Evolutionary conservation across 805 yeast species (phyloP).

Genomic region (Yamadazyma tumulicola): DNA sequence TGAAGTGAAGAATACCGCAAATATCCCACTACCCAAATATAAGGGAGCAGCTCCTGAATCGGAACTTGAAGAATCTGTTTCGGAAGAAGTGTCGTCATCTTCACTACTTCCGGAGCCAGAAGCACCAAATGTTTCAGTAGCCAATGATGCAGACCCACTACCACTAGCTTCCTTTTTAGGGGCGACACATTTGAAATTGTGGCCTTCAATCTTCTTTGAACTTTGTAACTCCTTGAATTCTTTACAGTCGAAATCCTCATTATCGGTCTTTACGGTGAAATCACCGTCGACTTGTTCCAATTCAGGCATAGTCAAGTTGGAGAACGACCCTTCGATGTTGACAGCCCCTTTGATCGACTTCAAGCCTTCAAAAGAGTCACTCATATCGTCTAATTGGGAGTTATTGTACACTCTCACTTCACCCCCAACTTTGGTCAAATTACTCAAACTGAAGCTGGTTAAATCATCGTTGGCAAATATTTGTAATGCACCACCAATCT

Average conservation of each 20-base stretch:
- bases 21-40: slow-evolving; percentile 13
- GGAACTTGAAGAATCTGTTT: slow-evolving; percentile 17
- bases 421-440: slow-evolving; percentile 36
- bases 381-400: slow-evolving; percentile 32
- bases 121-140: slow-evolving; percentile 18
- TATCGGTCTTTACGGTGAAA: slow-evolving; percentile 31
- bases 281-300: slow-evolving; percentile 42
- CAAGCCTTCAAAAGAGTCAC: slow-evolving; percentile 25
- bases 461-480: slow-evolving; percentile 42
- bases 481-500: slow-evolving; percentile 39
- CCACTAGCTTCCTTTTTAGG: slow-evolving; percentile 22
- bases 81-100: slow-evolving; percentile 16
- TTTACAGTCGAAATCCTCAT: slow-evolving; percentile 36
- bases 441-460: slow-evolving; percentile 24
- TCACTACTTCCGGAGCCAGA: slow-evolving; percentile 16
- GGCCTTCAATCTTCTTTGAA: slow-evolving; percentile 36
- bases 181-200: slow-evolving; percentile 40
- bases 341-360: slow-evolving; percentile 39
- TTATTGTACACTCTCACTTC: slow-evolving; percentile 41
- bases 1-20: slow-evolving; percentile 24
- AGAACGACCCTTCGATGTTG: slow-evolving; percentile 33
- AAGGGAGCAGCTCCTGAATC: slow-evolving; percentile 18
- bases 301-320: slow-evolving; percentile 35
- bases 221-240: slow-evolving; percentile 31
- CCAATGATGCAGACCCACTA: slow-evolving; percentile 16